phyloP scores from a whole-genome alignment of 257 asterid genomes.

The Linaria vulgaris region DNA sequence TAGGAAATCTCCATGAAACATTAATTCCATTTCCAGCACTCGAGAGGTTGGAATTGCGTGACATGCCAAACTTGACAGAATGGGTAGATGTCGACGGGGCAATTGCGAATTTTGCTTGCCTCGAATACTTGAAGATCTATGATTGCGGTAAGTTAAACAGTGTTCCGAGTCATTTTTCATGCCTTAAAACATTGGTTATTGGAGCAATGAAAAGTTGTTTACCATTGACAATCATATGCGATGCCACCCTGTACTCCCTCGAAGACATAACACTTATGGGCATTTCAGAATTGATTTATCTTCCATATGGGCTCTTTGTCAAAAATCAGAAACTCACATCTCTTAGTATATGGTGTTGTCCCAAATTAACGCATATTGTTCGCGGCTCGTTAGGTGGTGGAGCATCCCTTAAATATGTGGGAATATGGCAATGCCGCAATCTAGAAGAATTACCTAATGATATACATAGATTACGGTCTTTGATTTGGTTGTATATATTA shows the following conservation, averaged over 20 bases:
- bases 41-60: background rate
- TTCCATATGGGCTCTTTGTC: constrained; percentile 11
- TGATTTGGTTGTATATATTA: background rate
- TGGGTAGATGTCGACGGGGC: background rate
- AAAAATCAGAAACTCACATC: constrained; percentile 9
- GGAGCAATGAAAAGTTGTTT: background rate
- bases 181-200: constrained; percentile 1
- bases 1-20: too few species aligned
- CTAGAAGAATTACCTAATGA: constrained; percentile 20
- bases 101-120: background rate
- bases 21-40: constrained; percentile 4
- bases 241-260: constrained; percentile 15
- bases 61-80: constrained; percentile 2
- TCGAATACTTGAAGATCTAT: background rate
- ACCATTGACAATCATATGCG: constrained; percentile 2
- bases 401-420: background rate
- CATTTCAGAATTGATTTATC: background rate
- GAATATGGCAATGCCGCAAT: background rate
- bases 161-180: constrained; percentile 21
- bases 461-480: constrained; percentile 3
- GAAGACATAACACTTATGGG: background rate
- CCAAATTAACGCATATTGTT: background rate
- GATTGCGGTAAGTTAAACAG: background rate
- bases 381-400: background rate
- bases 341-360: too few species aligned